Base-by-base conservation (phyloP, 495 filamentous ascomycete genomes). In the Tuber aestivum region DNA sequence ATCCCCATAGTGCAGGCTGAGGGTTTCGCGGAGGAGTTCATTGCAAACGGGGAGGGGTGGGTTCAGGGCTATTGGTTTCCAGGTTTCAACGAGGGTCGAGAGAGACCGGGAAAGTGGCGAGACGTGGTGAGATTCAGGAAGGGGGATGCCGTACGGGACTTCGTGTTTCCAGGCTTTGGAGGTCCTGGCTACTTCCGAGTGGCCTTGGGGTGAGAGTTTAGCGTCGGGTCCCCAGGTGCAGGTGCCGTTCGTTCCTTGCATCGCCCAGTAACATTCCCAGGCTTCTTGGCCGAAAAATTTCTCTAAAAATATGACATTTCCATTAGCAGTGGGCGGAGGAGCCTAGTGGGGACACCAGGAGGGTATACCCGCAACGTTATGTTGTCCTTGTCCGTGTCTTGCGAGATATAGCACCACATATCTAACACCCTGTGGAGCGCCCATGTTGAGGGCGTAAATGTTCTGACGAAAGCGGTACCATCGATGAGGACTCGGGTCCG, bases 391-490 rank as follows among this genome's bases (percentile, higher is more conserved):
- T n/a, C 79, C 79, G 68, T 81, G 79, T 9, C 79, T 76, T 20
- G 79, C 79, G 6, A 81, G 65, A 23, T 81, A 81, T 32, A 81
- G 32, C 2, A 81, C 79, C 12, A 81, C 80, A 40, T 81, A 81
- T 38, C 72, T 76, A 50, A 80, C 70, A 45, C 74, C 70, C 16
- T 41, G 50, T 0, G 86, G 84, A 10, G 86, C 84, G 7, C 87
- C 80, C 1, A 77, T 56, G 80, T 92, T 92, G 75, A 92, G 80
- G 8, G 83, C 77, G 21, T 83, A 72, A 8, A 93, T 87, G 74
- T 89, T 84, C 70, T 86, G 73, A 71, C 87, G 84, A 84, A 93
- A 93, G 44, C 89, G 86, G 73, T 91, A 85, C 91, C 91, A 93
- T 83, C 90, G 90, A 0, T 70, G 61, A 23, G 68, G 35, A 0